These are phyloP conservation scores for Neoboletus brunneissimus DNA, from an alignment of 768 basidiomycete genomes.

Conservation along the genomic window DNA sequence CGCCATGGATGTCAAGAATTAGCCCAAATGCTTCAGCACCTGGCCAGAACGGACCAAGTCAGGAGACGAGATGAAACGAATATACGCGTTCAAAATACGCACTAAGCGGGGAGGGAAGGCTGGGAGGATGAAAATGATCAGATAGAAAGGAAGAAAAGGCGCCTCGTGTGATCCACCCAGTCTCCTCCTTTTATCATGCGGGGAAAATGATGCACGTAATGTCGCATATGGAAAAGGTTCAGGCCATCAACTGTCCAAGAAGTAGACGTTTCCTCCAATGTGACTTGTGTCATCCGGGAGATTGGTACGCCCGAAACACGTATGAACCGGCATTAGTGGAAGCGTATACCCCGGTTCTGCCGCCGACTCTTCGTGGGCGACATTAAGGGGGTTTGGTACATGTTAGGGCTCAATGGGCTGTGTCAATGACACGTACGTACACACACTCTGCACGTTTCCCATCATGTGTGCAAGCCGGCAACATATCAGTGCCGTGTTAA, in stretches of 20 bases:
- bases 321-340: neutral
- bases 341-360: neutral
- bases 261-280: neutral
- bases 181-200: neutral
- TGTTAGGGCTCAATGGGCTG: neutral
- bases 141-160: neutral
- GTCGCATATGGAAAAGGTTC: neutral
- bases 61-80: neutral
- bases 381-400: neutral
- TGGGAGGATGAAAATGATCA: neutral
- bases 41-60: neutral
- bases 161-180: neutral
- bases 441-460: neutral
- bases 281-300: neutral
- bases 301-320: too few relatives aligned
- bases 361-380: neutral
- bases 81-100: neutral
- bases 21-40: neutral
- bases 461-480: neutral
- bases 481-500: neutral
- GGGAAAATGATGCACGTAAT: too few relatives aligned
- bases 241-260: neutral
- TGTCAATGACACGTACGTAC: neutral
- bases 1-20: conserved; percentile 4
- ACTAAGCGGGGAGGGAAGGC: neutral